Evolutionary conservation across 495 filamentous ascomycete genomes (phyloP), one percentile per base, ranked within the genome.

Genomic region (Xylaria cubensis): DNA sequence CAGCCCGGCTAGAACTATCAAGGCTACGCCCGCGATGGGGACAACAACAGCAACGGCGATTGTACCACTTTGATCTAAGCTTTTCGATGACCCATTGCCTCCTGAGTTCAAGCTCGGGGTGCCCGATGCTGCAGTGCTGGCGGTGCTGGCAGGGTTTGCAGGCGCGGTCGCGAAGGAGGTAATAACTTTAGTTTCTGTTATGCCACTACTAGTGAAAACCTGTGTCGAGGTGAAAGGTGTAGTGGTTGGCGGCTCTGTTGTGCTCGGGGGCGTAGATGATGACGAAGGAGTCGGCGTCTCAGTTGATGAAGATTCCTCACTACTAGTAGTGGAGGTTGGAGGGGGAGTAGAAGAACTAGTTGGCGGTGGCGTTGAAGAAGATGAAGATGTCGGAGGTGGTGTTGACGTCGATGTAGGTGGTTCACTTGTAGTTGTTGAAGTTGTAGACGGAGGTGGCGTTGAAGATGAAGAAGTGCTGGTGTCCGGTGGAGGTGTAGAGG

Each of bases 1-100:
- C 51, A 98, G 83, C 2, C 90, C 90, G 5, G 86, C 89, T 39
- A 94, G 76, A 13, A 97, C 88, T 51, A 99, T 85, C 19, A 97
- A 77, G 2, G 94, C 95, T 67, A 99, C 93, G 2, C 92, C 93
- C 7, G 89, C 93, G 53, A 99, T 95, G 1, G 96, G 96, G 3
- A 98, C 91, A 8, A 98, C 94, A 0, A 99, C 96, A 3, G 95
- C 97, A 24, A 99, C 89, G 8, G 97, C 96, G 73, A 96, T 96
- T 69, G 87, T 95, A 26, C 90, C 91, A 55, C 85, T 86, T 42
- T 87, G 81, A 19, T 82, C 84, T 4, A 96, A 84, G 19, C 90
- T 88, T 2, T 50, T 58, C 13, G 73, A 72, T 7, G 51, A 42
- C 34, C 26, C 44, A 13, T 19, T 32, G 55, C 84, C 76, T 24